Base-by-base conservation (phyloP, 768 basidiomycete genomes). In the Rossbeevera mucosa region DNA sequence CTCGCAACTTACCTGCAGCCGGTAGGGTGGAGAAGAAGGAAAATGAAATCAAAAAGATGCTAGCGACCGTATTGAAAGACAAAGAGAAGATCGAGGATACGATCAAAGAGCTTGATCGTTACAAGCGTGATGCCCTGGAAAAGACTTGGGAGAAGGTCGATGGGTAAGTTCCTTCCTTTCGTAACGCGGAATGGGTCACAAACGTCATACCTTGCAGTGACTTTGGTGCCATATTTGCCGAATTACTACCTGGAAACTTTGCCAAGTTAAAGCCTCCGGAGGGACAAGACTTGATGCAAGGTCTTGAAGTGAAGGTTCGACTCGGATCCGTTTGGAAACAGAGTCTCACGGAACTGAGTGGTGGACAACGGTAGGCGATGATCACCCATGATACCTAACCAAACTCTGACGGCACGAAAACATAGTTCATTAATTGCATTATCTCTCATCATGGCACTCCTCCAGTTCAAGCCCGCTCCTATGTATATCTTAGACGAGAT, bases 401-500 rank as follows among this genome's bases (percentile, higher is more conserved):
- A 47, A 41, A 47, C 29, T 44, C 47, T 58, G 16, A 58, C 24
- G 2, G 8, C 16, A 43, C 21, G 36, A 38, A 11, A 38, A 38
- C n/a, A 18, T 60, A 98, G 94, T 58, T 99, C 96, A 0, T 80
- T 99, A 58, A 98, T 99, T 64, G 96, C 96, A 0, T 80, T 99
- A 1, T 98, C 95, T 12, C 79, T 99, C 33, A 98, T 98, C 74
- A 95, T 99, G 94, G 89, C 96, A 0, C 81, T 99, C 16, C 83
- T 98, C n/a, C 94, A 97, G 67, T 97, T 97, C 80, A 97, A 97
- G 65, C 94, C 95, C 7, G 94, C 95, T 14, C 95, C 94, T 2
- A 94, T 98, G 92, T 98, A 98, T 70, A 99, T 99, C 65, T 81
- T 99, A 8, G 96, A 99, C 72, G 96, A 99, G 71, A 95, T 99